Evolutionary conservation across 2,329 filamentous ascomycete species (phyloP), one percentile per base, ranked within the genome.

Genomic region (Phialophora chinensis): DNA sequence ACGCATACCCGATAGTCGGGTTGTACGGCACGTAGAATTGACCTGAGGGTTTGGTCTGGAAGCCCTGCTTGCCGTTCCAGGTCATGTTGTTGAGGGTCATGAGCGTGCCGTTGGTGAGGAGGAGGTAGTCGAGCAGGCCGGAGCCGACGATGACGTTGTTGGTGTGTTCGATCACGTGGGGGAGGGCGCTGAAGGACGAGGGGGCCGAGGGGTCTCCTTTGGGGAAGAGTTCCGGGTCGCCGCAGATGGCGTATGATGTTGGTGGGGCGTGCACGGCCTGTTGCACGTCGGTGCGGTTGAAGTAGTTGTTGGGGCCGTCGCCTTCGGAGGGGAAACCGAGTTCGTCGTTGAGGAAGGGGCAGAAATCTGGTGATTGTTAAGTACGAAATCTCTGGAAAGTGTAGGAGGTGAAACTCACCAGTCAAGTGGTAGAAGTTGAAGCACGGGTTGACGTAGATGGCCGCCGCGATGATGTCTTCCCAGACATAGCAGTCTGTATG

Each of bases 381-480:
- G 25, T 33, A 8, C 1, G 3, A 2, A 8, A 8, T 35, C 44
- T n/a, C 6, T 49, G 6, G 17, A 1, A 4, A 4, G 33, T 23
- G 38, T 12, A 27, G 5, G 20, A 20, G 23, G 5, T 17, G 10
- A 3, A 27, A 25, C 60, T 27, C 38, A 62, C 60, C 60, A 31
- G 60, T 62, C 60, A 62, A 84, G 53, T 90, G 86, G 78, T 94
- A 94, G 7, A 91, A 80, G 75, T 92, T 87, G 79, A 90, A 95
- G 81, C 92, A 95, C 0, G 91, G 91, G 79, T 95, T 95, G 33
- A 86, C 77, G 1, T 79, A 74, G 8, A 81, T 68, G 6, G 84
- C 84, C 29, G 87, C 88, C 0, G 81, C 71, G 70, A 80, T 79
- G 42, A 91, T 84, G 27, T 84, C 79, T 65, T 83, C 76, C 73